Conservation (phyloP, 1,284 basidiomycete genomes). For the Schizopora paradoxa region DNA sequence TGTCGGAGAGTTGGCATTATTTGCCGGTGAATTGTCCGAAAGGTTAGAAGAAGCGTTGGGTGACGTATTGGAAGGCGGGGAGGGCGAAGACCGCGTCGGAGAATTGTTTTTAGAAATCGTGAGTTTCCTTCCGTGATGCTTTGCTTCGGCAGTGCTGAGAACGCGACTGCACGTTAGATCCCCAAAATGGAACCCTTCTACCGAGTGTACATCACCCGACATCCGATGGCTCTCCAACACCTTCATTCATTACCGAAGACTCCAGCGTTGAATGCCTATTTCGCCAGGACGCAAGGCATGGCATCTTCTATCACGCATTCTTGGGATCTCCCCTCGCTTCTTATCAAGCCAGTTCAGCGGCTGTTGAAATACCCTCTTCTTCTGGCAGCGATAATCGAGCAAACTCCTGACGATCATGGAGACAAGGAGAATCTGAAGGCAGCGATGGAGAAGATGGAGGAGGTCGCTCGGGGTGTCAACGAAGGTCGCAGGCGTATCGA, state of each 20-base stretch:
- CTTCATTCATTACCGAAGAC: slow-evolving; percentile 54
- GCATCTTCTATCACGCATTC: slow-evolving; percentile 78
- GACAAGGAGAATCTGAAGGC: slow-evolving; percentile 64
- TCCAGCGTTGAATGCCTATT: slow-evolving; percentile 56
- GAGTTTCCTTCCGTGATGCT: slow-evolving; percentile 19
- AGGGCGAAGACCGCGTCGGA: slow-evolving; percentile 71
- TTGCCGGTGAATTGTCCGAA: slow-evolving; percentile 64
- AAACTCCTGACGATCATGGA: slow-evolving; percentile 71
- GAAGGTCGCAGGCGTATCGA: slow-evolving; percentile 83
- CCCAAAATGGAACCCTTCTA: slow-evolving; percentile 76
- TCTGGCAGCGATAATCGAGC: slow-evolving; percentile 72
- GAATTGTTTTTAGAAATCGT: slow-evolving; percentile 72
- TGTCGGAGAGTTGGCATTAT: slow-evolving; percentile 66
- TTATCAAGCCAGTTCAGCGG: slow-evolving; percentile 92
- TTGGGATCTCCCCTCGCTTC: slow-evolving; percentile 89
- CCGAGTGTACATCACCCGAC: slow-evolving; percentile 82
- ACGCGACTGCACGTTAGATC: slow-evolving; percentile 41
- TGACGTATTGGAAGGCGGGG: slow-evolving; percentile 43
- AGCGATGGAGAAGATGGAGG: slow-evolving; percentile 68
- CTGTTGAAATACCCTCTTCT: slow-evolving; percentile 89
- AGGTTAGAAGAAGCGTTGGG: slow-evolving; percentile 54
- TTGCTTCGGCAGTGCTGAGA: slow-evolving; percentile 9
- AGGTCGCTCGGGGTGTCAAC: slow-evolving; percentile 81
- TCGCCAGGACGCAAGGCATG: slow-evolving; percentile 61
- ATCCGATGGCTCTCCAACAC: slow-evolving; percentile 71